A percentile compares a stretch with the other conserved stretches of the same genome.
These are phyloP conservation scores for Suillus fuscotomentosus DNA, from an alignment of 768 basidiomycete species.

Conservation along the genomic window DNA sequence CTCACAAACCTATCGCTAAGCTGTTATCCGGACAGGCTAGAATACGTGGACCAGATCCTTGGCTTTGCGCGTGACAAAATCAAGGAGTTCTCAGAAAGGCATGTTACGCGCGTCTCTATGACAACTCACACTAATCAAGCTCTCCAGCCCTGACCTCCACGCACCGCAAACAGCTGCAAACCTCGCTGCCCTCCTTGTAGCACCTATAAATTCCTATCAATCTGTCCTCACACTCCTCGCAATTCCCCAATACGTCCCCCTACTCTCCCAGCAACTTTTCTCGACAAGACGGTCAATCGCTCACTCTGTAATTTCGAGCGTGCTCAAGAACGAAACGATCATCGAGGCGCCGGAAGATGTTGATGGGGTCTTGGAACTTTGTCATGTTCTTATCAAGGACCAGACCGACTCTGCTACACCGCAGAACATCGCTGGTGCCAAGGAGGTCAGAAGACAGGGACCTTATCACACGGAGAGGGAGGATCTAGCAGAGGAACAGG, in stretches of 20 bases:
- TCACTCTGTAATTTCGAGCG: slow-evolving; percentile 90
- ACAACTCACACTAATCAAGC: neutral
- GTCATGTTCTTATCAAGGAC: slow-evolving; percentile 89
- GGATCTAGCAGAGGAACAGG: slow-evolving; percentile 97
- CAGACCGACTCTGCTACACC: slow-evolving; percentile 55
- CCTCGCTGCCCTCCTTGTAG: slow-evolving; percentile 87
- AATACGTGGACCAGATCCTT: slow-evolving; percentile 96
- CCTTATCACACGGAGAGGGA: slow-evolving; percentile 70
- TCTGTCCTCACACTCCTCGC: slow-evolving; percentile 97
- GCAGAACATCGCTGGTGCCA: slow-evolving; percentile 25
- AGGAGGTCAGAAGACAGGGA: slow-evolving; percentile 55
- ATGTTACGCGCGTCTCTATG: slow-evolving; percentile 10
- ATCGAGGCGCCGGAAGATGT: slow-evolving; percentile 95
- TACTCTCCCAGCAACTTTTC: slow-evolving; percentile 85
- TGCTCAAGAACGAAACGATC: slow-evolving; percentile 95
- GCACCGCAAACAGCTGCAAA: slow-evolving; percentile 84
- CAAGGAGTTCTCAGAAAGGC: slow-evolving; percentile 83
- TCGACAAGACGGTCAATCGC: slow-evolving; percentile 89
- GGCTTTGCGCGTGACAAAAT: slow-evolving; percentile 87
- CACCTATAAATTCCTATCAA: slow-evolving; percentile 95
- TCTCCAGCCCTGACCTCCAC: slow-evolving; percentile 78
- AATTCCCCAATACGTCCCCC: slow-evolving; percentile 83
- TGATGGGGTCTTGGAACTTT: slow-evolving; percentile 88
- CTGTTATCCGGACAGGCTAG: slow-evolving; percentile 95
- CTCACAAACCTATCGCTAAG: slow-evolving; percentile 92